A percentile compares a stretch with the other conserved stretches of the same genome.
Conservation (phyloP, 495 filamentous ascomycete genomes). For the Evernia prunastri region DNA sequence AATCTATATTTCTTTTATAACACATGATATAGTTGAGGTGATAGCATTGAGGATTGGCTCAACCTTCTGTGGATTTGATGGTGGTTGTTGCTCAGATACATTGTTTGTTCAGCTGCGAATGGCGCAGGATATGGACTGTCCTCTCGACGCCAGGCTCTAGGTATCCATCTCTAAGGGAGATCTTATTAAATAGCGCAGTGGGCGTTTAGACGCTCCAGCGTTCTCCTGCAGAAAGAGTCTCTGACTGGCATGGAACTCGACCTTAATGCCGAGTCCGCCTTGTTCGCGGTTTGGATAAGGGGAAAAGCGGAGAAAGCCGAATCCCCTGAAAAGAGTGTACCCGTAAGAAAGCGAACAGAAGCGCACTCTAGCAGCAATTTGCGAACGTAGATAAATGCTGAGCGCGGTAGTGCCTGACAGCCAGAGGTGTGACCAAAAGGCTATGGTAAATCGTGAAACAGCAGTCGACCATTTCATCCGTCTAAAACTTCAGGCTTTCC, state of each 20-base stretch:
- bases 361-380: not conserved
- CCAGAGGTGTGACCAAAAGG: not conserved
- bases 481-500: conserved; percentile 22
- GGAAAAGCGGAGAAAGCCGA: no score
- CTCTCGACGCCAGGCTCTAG: not conserved
- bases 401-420: not conserved
- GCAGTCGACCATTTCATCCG: not conserved
- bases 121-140: not conserved
- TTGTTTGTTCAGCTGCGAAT: not conserved
- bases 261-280: not conserved
- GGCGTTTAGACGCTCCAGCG: no score
- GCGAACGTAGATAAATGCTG: not conserved
- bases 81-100: no score
- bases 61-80: no score
- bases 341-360: not conserved
- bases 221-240: not conserved
- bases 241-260: not conserved
- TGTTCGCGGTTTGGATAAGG: no score
- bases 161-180: no score
- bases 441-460: no score
- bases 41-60: not conserved
- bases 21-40: not conserved
- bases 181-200: no score
- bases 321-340: no score
- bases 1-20: not conserved